A percentile compares a stretch with the other conserved stretches of the same genome.
Evolutionary conservation across 1,139 yeast genomes (phyloP).

Genomic region (Zygosaccharomyces pseudobailii): DNA sequence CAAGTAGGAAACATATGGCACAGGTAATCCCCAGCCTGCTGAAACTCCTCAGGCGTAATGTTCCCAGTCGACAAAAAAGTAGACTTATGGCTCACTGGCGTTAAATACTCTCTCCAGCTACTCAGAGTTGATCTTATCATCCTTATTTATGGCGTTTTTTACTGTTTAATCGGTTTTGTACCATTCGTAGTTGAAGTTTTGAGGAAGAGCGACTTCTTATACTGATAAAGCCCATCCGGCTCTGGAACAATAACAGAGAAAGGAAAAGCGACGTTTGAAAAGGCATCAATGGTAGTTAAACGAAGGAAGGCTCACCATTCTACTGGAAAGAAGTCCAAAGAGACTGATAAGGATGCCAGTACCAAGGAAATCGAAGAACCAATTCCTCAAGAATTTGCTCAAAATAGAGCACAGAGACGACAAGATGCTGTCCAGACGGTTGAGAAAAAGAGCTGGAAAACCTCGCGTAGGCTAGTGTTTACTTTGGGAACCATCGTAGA

Average conservation of each 20-base stretch:
- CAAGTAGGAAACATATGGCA: conserved; percentile 93
- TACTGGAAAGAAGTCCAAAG: not conserved
- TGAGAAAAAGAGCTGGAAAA: conserved; percentile 24
- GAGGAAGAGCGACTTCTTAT: not conserved
- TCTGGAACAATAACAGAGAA: not conserved
- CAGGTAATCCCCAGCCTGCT: conserved; percentile 86
- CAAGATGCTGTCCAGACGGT: not conserved
- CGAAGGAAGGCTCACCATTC: not conserved
- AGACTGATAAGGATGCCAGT: not conserved
- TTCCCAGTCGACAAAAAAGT: conserved; percentile 84
- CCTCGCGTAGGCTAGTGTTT: conserved; percentile 39
- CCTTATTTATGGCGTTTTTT: conserved; percentile 8
- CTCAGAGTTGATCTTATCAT: conserved; percentile 69
- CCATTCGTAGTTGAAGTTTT: not conserved
- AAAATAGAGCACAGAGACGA: not conserved
- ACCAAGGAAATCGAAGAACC: not conserved
- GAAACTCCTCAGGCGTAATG: conserved; percentile 90
- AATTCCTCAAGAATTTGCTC: not conserved
- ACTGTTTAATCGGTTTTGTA: conserved; percentile 1
- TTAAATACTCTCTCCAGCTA: conserved; percentile 82
- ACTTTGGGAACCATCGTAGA: conserved; percentile 68
- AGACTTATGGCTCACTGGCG: conserved; percentile 82
- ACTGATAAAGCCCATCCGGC: not conserved
- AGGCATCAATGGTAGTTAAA: not conserved
- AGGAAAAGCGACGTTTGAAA: not conserved